These are phyloP conservation scores for Arthromyces matolae DNA, from an alignment of 768 basidiomycete genomes.

Conservation along the genomic window DNA sequence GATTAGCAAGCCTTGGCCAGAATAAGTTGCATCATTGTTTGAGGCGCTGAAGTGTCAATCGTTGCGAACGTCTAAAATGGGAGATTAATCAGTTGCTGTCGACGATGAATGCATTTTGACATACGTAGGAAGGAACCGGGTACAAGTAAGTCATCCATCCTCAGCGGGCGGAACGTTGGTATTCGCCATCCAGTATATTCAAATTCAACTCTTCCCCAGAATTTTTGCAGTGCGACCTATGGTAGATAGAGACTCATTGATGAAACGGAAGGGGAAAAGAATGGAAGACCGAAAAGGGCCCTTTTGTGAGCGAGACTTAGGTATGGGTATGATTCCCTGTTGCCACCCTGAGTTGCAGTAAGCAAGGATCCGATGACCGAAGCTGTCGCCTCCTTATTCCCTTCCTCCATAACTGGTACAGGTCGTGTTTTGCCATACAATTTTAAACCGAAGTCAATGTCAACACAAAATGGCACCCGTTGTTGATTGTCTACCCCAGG, in stretches of 20 bases:
- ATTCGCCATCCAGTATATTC: too few species aligned
- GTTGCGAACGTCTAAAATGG: neutral
- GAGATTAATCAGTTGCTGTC: neutral
- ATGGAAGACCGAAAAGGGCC: too few species aligned
- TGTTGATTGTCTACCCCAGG: conserved; percentile 2
- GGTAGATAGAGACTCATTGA: neutral
- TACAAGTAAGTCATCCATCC: neutral
- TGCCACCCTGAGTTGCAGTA: too few species aligned
- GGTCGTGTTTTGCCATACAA: too few species aligned
- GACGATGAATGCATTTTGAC: conserved; percentile 1
- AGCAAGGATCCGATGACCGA: too few species aligned
- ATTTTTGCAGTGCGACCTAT: neutral
- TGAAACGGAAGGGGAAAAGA: too few species aligned
- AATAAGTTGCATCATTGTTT: neutral
- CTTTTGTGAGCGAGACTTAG: too few species aligned
- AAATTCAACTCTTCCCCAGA: neutral
- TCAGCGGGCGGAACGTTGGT: neutral
- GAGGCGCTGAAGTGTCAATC: neutral
- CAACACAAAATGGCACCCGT: neutral
- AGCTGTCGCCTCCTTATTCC: too few species aligned
- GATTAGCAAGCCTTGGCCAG: neutral
- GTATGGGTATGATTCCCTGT: too few species aligned
- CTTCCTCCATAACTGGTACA: neutral
- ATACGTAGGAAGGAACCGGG: conserved; percentile 1
- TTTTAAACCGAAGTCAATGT: neutral